Evolutionary conservation across 73 alveolate species (phyloP).

Genomic region (Paraurostyla sp.): DNA sequence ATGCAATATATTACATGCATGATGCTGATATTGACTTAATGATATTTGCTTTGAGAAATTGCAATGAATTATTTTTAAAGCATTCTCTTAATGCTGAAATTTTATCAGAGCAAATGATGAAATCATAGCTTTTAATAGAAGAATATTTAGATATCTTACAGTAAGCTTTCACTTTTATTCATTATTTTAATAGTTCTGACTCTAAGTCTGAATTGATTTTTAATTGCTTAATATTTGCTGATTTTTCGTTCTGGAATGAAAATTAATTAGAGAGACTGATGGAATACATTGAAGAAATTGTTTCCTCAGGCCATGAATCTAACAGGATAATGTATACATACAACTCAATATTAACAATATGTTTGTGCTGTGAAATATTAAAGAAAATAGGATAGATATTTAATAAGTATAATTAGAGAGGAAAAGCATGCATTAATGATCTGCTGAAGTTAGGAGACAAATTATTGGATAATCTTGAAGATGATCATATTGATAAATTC

Average conservation of each 20-base stretch:
- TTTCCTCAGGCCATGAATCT: slow-evolving; percentile 54
- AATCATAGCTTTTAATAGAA: neutral
- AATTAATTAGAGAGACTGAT: slow-evolving; percentile 29
- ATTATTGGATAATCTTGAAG: slow-evolving; percentile 53
- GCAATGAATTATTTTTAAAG: slow-evolving; percentile 54
- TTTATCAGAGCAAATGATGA: neutral
- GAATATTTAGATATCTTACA: slow-evolving; percentile 37
- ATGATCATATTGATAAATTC: neutral
- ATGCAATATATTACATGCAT: slow-evolving; percentile 62
- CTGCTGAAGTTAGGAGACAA: slow-evolving; percentile 33
- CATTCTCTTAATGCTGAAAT: slow-evolving; percentile 44
- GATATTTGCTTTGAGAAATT: slow-evolving; percentile 57
- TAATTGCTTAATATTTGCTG: slow-evolving; percentile 30
- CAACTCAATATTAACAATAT: slow-evolving; percentile 49
- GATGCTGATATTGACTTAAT: slow-evolving; percentile 49
- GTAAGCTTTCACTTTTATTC: neutral
- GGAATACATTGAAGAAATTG: neutral
- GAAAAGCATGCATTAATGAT: slow-evolving; percentile 11
- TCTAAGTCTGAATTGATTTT: slow-evolving; percentile 40
- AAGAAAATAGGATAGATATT: slow-evolving; percentile 34
- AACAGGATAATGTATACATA: slow-evolving; percentile 47
- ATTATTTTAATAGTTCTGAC: slow-evolving; percentile 45
- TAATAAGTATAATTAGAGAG: neutral
- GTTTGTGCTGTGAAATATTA: slow-evolving; percentile 55
- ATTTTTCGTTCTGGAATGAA: slow-evolving; percentile 10